These are phyloP conservation scores for Saturnispora halmiae DNA, from an alignment of 805 yeast species.

Conservation along the genomic window DNA sequence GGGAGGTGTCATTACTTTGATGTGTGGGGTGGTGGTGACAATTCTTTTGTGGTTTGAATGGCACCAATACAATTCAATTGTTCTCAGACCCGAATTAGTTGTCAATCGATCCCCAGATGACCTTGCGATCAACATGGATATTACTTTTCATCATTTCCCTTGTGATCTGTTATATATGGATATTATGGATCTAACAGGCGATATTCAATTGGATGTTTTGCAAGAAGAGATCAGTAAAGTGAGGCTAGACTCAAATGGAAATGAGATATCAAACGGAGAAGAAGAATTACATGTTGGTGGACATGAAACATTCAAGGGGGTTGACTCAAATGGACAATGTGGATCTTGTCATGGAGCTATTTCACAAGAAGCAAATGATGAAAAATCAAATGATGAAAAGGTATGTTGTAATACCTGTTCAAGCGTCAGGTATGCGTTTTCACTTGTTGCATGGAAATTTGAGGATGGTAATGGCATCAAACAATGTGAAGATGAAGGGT, in stretches of 20 bases:
- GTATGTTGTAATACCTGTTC: conserved; percentile 82
- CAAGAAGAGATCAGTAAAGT: conserved; percentile 64
- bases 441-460: conserved; percentile 75
- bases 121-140: conserved; percentile 71
- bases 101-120: conserved; percentile 77
- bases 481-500: conserved; percentile 88
- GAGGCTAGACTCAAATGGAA: conserved; percentile 50
- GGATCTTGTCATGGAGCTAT: conserved; percentile 88
- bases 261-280: conserved; percentile 30
- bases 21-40: conserved; percentile 53
- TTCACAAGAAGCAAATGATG: conserved; percentile 44
- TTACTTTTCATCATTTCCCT: conserved; percentile 77
- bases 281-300: conserved; percentile 35
- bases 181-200: conserved; percentile 84
- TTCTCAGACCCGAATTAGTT: conserved; percentile 71
- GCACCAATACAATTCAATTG: conserved; percentile 57
- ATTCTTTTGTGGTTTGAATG: conserved; percentile 67
- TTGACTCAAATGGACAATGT: conserved; percentile 43
- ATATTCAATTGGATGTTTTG: conserved; percentile 62
- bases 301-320: conserved; percentile 15
- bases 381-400: conserved; percentile 31
- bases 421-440: conserved; percentile 72
- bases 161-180: conserved; percentile 79
- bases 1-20: conserved; percentile 81
- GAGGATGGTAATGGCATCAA: conserved; percentile 78